A percentile compares a stretch with the other conserved stretches of the same genome.
These are phyloP conservation scores for Harringtonia aguacate DNA, from an alignment of 2,329 filamentous ascomycete genomes.

Conservation along the genomic window DNA sequence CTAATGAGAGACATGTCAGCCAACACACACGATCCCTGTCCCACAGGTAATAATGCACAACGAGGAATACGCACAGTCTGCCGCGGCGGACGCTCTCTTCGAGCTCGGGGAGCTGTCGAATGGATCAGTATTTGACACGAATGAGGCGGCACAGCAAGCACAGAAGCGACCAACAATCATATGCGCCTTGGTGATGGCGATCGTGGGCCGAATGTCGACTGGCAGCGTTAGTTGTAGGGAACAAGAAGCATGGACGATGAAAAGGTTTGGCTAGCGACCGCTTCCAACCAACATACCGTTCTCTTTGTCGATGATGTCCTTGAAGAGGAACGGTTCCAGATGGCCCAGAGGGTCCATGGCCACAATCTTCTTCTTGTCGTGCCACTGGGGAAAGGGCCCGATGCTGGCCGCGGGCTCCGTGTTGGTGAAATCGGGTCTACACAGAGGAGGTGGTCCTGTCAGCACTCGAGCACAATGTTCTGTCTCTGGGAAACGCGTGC, in stretches of 20 bases:
- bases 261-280: neutral
- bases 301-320: constrained; percentile 65
- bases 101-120: constrained; percentile 70
- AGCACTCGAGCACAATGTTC: neutral
- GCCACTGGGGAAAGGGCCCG: constrained; percentile 84
- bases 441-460: no score
- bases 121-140: neutral
- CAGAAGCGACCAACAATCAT: constrained; percentile 53
- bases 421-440: constrained; percentile 52
- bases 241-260: neutral
- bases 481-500: neutral
- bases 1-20: constrained; percentile 18
- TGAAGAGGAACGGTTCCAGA: constrained; percentile 73
- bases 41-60: neutral
- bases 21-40: no score
- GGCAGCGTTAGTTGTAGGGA: constrained; percentile 3
- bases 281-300: constrained; percentile 39
- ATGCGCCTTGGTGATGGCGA: constrained; percentile 83
- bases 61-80: constrained; percentile 40
- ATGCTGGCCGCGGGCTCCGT: constrained; percentile 87
- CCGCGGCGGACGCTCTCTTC: constrained; percentile 77
- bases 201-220: constrained; percentile 82
- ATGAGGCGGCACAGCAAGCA: neutral
- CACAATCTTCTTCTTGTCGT: constrained; percentile 85
- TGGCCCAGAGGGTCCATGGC: constrained; percentile 96